Evolutionary conservation across 2,329 filamentous ascomycete genomes (phyloP).

Genomic region (Aspergillus vadensis): DNA sequence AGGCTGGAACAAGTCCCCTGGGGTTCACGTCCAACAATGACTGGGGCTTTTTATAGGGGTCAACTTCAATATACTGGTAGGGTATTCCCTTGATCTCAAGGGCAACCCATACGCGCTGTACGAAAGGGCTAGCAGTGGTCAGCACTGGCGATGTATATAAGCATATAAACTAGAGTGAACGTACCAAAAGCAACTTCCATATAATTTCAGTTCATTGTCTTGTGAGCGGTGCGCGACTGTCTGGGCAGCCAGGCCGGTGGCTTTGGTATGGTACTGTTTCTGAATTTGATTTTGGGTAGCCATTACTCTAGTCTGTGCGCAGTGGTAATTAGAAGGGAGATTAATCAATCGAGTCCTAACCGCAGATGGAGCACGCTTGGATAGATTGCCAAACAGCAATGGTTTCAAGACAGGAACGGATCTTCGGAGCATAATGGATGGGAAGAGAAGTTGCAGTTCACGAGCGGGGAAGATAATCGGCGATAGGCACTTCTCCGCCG

Average conservation of each 20-base stretch:
- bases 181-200: conserved; percentile 81
- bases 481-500: neutral
- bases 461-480: neutral
- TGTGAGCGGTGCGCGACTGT: conserved; percentile 72
- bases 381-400: neutral
- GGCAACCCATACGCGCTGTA: conserved; percentile 86
- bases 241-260: conserved; percentile 68
- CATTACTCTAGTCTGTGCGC: conserved; percentile 40
- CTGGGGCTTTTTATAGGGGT: conserved; percentile 74
- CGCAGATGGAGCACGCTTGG: neutral
- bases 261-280: conserved; percentile 71
- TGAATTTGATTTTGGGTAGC: conserved; percentile 54
- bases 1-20: conserved; percentile 71
- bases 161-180: conserved; percentile 25
- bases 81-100: conserved; percentile 74
- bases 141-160: conserved; percentile 14
- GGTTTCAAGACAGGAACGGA: neutral
- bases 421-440: neutral
- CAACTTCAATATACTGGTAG: conserved; percentile 85
- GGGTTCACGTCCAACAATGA: conserved; percentile 74
- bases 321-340: conserved; percentile 3
- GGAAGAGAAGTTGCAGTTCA: neutral
- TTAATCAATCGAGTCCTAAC: conserved; percentile 2
- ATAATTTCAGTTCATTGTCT: conserved; percentile 73
- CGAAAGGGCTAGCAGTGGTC: conserved; percentile 65